Evolutionary conservation across 192 early-diverging fungal species (phyloP).

Genomic region (Mortierella claussenii): DNA sequence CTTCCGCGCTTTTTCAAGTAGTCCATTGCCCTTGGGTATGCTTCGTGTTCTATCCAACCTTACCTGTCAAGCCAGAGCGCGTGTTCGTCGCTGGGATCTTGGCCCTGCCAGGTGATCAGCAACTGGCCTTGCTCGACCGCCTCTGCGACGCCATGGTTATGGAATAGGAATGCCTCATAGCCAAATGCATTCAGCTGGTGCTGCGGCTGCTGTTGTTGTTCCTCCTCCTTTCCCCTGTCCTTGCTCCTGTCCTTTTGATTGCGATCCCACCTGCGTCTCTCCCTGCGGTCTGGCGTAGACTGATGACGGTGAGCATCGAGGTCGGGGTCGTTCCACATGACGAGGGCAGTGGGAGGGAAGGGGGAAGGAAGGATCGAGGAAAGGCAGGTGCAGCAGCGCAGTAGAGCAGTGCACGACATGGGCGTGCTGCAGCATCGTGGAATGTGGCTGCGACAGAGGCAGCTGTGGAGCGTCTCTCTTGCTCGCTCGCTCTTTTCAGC

Average conservation of each 20-base stretch:
- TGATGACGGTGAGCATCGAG: constrained; percentile 21
- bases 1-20: neutral
- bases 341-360: too few species aligned
- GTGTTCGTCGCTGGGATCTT: constrained; percentile 30
- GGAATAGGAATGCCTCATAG: constrained; percentile 35
- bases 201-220: constrained; percentile 16
- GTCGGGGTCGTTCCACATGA: constrained; percentile 53
- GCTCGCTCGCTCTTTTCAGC: too few species aligned
- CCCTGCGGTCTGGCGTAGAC: neutral
- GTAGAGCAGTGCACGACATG: too few species aligned
- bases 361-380: too few species aligned
- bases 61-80: constrained; percentile 52
- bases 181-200: constrained; percentile 42
- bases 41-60: neutral
- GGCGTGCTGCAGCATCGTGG: too few species aligned
- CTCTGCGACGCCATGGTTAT: constrained; percentile 19
- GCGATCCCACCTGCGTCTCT: constrained; percentile 6
- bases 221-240: neutral
- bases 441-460: too few species aligned
- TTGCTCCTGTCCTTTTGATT: too few species aligned
- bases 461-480: too few species aligned
- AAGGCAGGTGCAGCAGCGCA: too few species aligned
- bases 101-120: constrained; percentile 50
- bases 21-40: too few species aligned
- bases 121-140: constrained; percentile 48